These are phyloP conservation scores for Kickxella alabastrina DNA, from an alignment of 192 early-diverging fungal species.

Conservation along the genomic window DNA sequence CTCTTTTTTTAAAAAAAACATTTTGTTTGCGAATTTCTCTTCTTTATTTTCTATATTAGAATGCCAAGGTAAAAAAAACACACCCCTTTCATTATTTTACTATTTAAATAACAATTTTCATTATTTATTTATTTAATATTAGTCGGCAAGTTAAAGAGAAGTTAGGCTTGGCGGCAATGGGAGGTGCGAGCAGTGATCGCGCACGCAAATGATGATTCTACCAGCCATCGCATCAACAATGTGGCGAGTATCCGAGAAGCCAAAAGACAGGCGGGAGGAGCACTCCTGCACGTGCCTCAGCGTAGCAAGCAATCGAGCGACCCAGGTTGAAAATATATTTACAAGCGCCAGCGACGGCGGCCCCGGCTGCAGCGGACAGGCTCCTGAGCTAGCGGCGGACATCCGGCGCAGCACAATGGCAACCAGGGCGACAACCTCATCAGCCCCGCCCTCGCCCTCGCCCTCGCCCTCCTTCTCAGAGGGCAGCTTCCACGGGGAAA, in stretches of 20 bases:
- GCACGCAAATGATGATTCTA: conserved; percentile 23
- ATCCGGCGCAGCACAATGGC: conserved; percentile 21
- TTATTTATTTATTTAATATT: too few species aligned
- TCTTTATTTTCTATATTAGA: too few species aligned
- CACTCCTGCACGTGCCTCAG: conserved; percentile 11
- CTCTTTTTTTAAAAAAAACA: conserved; percentile 1
- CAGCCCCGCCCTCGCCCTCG: too few species aligned
- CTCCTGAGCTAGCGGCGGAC: neutral
- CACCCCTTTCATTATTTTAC: too few species aligned
- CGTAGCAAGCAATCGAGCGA: conserved; percentile 14
- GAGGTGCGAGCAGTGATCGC: conserved; percentile 21
- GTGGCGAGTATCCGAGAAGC: conserved; percentile 10
- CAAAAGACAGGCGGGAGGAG: conserved; percentile 3
- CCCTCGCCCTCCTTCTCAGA: too few species aligned
- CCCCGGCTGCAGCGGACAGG: too few species aligned
- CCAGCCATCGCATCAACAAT: conserved; percentile 31
- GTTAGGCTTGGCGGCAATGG: too few species aligned
- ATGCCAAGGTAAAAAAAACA: too few species aligned
- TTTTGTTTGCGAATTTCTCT: too few species aligned
- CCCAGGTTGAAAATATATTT: conserved; percentile 31
- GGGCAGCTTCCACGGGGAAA: conserved; percentile 3
- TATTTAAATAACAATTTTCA: too few species aligned
- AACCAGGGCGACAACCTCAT: conserved; percentile 15
- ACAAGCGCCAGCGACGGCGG: neutral
- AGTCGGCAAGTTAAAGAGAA: too few species aligned